Evolutionary conservation across 2,329 filamentous ascomycete genomes (phyloP).

Genomic region (Albifimbria verrucaria): DNA sequence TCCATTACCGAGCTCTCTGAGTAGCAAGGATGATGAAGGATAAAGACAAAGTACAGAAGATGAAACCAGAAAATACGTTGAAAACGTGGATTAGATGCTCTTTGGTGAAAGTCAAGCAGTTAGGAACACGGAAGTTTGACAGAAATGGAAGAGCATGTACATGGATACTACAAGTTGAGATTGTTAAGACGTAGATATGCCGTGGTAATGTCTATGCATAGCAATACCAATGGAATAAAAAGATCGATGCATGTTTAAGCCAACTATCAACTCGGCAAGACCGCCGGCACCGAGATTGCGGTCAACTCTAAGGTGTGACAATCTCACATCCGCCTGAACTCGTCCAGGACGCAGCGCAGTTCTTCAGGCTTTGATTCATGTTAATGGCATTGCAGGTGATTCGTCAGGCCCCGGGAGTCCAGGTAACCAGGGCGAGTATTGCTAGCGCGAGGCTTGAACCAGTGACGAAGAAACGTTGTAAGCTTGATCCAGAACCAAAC

Average conservation of each 20-base stretch:
- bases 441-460: too few species aligned
- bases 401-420: background rate
- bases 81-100: too few species aligned
- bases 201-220: background rate
- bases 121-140: too few species aligned
- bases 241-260: background rate
- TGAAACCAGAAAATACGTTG: too few species aligned
- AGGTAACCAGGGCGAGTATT: too few species aligned
- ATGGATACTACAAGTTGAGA: too few species aligned
- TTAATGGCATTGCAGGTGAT: background rate
- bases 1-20: too few species aligned
- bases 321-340: background rate
- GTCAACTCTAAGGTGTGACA: background rate
- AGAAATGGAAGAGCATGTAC: too few species aligned
- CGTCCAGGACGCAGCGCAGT: background rate
- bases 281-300: background rate
- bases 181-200: background rate
- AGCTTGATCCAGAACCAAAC: background rate
- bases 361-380: background rate
- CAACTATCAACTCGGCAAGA: background rate
- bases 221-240: background rate
- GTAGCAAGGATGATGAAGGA: too few species aligned
- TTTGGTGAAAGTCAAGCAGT: too few species aligned
- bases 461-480: background rate
- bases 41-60: too few species aligned